Evolutionary conservation across 805 yeast genomes (phyloP).

Genomic region (Candida rishiriensis): DNA sequence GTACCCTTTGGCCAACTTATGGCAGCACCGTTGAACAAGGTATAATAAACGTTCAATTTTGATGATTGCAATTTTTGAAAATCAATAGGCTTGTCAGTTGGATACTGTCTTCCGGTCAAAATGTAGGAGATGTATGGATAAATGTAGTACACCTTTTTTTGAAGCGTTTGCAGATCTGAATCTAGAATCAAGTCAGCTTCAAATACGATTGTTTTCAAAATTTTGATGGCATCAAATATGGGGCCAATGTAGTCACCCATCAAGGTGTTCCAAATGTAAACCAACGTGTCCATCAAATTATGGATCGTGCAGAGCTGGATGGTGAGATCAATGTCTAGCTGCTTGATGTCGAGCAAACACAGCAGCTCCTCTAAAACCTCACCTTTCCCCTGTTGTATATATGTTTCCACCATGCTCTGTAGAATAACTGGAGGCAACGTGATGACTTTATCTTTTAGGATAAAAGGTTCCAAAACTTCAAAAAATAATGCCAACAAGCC

Average conservation of each 20-base stretch:
- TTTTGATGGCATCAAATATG: conserved; percentile 50
- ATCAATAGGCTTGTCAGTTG: conserved; percentile 52
- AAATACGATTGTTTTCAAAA: conserved; percentile 19
- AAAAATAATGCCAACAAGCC: conserved; percentile 40
- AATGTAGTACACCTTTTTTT: conserved; percentile 30
- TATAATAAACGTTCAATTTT: conserved; percentile 48
- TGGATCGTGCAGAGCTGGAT: conserved; percentile 55
- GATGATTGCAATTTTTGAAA: conserved; percentile 33
- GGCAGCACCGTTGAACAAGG: conserved; percentile 55
- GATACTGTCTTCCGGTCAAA: conserved; percentile 77
- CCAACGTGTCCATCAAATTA: conserved; percentile 55
- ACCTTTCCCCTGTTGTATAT: conserved; percentile 36
- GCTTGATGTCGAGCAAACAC: conserved; percentile 60
- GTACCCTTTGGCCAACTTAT: conserved; percentile 42
- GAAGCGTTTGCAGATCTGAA: conserved; percentile 5
- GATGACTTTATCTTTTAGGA: conserved; percentile 41
- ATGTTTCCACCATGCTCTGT: conserved; percentile 54
- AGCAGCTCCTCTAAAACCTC: conserved; percentile 60
- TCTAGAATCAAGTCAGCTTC: conserved; percentile 4
- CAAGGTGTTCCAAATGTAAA: conserved; percentile 68
- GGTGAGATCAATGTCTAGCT: conserved; percentile 76
- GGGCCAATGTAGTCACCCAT: conserved; percentile 73
- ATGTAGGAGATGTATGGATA: conserved; percentile 64
- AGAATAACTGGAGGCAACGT: conserved; percentile 60
- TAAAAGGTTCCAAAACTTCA: conserved; percentile 46